These are phyloP conservation scores for Pugionium dolabratum DNA, from an alignment of 345 rosid species.

Conservation along the genomic window DNA sequence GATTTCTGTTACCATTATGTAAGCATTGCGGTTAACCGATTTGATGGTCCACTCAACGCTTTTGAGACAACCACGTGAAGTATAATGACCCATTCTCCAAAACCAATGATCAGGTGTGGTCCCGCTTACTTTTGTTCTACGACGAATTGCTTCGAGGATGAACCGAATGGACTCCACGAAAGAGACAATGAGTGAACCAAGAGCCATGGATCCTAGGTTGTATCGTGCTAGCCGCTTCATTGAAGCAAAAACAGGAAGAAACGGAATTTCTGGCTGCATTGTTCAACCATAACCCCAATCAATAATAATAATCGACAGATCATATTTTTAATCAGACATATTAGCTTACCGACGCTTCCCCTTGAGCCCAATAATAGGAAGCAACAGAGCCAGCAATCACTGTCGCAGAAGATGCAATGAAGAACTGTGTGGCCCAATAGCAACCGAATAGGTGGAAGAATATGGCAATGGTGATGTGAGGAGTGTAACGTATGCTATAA, in stretches of 20 bases:
- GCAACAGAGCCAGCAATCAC: constrained; percentile 96
- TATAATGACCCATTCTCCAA: constrained; percentile 55
- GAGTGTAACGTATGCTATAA: constrained; percentile 83
- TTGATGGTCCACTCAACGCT: constrained; percentile 77
- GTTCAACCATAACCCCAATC: constrained; percentile 14
- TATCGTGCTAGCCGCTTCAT: constrained; percentile 86
- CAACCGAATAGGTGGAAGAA: constrained; percentile 95
- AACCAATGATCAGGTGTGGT: constrained; percentile 64
- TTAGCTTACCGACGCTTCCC: constrained; percentile 73
- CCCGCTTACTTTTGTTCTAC: constrained; percentile 59
- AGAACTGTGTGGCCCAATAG: constrained; percentile 95
- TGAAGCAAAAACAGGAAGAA: constrained; percentile 92
- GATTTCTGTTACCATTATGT: constrained; percentile 72
- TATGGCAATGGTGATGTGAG: constrained; percentile 83
- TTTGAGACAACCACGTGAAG: constrained; percentile 61
- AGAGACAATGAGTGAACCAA: constrained; percentile 83
- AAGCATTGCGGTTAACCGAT: constrained; percentile 92
- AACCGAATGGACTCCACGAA: constrained; percentile 92
- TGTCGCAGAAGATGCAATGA: constrained; percentile 78
- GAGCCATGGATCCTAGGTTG: constrained; percentile 92
- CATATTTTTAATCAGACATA: constrained; percentile 8
- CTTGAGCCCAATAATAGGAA: constrained; percentile 93
- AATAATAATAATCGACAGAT: background rate
- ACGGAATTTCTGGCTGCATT: constrained; percentile 86
- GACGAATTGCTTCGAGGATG: constrained; percentile 87